Conservation (phyloP, 139 green algal species). For the Trebouxia sp. region DNA sequence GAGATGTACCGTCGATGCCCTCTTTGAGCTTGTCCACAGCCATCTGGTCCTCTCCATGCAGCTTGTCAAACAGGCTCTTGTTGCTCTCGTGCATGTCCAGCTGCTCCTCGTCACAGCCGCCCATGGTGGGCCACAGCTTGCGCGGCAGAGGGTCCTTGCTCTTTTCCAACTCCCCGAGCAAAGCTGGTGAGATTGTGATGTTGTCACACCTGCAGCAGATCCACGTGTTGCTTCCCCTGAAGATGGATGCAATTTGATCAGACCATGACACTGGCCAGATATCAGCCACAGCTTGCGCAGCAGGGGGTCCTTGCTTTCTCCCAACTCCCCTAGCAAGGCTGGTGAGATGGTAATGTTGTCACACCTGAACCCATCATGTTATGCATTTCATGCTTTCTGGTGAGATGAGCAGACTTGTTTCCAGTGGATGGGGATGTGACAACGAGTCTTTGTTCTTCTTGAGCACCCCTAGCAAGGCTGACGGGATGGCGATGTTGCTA, state of each 20-base stretch:
- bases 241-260: too few relatives aligned
- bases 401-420: background rate
- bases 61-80: conserved; percentile 53
- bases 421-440: too few relatives aligned
- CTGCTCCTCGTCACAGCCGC: conserved; percentile 37
- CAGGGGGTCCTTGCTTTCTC: conserved; percentile 65
- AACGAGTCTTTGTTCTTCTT: too few relatives aligned
- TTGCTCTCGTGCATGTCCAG: conserved; percentile 32
- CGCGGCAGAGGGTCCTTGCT: conserved; percentile 66
- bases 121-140: conserved; percentile 68
- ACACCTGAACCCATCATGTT: conserved; percentile 57
- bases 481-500: too few relatives aligned
- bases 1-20: conserved; percentile 65
- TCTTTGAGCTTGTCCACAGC: conserved; percentile 86
- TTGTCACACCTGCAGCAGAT: conserved; percentile 75
- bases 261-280: too few relatives aligned
- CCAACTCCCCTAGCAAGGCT: conserved; percentile 78
- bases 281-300: conserved; percentile 72
- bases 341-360: conserved; percentile 93
- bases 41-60: conserved; percentile 79
- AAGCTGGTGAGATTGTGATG: conserved; percentile 85
- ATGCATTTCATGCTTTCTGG: background rate
- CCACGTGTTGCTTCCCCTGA: too few relatives aligned
- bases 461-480: too few relatives aligned
- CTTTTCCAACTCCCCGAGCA: conserved; percentile 82